Evolutionary conservation across 2,329 filamentous ascomycete species (phyloP), one percentile per base, ranked within the genome.

Genomic region (Colletotrichum spaethianum): DNA sequence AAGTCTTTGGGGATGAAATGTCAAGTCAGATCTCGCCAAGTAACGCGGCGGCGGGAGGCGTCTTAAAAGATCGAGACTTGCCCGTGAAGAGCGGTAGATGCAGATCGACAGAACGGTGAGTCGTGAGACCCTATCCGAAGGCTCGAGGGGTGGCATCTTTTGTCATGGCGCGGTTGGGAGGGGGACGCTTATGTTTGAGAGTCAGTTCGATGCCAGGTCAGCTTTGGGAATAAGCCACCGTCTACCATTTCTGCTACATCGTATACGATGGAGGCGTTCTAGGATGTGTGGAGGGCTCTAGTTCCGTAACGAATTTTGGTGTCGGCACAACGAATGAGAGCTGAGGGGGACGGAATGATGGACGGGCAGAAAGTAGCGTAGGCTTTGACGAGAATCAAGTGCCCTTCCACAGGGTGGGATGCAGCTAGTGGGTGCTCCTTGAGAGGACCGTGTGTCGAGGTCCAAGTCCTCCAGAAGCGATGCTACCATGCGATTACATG

Each of bases 21-120:
- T 26, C 42, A 33, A 23, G 38, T 23, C 67, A 55, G n/a, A 11
- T 53, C 20, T 5, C 56, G 68, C 63, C 40, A 62, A 67, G 63
- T 62, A 50, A 44, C 12, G 33, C 56, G 63, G 67, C 55, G 46
- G 56, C 48, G 40, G 40, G 42, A 40, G 48, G 18, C 20, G 20
- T 38, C 23, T 70, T 67, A 70, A 67, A 46, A 61, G 31, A 48
- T 56, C 33, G 20, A 61, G 23, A 26, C 46, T 28, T 48, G 59
- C 26, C 38, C 42, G n/a, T 26, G 61, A 33, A 46, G 20, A 20
- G 42, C 11, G 18, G 26, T 8, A 62, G 56, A 66, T 59, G 62
- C 40, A 20, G 55, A 70, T 67, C 68, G 50, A 55, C 63, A 56
- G 33, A 57, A 48, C 52, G 55, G 48, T 62, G 48, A 70, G 63